Conservation (phyloP, 1,284 basidiomycete genomes). For the Psilocybe mexicana region DNA sequence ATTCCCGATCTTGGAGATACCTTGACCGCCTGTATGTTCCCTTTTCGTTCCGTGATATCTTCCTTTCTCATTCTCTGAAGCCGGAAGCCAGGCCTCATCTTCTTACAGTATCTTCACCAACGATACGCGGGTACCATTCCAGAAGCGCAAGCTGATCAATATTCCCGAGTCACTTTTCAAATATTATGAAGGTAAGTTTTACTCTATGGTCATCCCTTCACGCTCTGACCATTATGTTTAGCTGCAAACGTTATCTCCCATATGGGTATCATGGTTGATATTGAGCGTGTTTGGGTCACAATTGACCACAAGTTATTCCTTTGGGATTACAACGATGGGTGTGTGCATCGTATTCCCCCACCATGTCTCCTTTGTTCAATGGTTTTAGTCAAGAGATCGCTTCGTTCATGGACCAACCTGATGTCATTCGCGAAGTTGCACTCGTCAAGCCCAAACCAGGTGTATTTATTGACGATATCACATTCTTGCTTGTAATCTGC, state of each 20-base stretch:
- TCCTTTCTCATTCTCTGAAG: conserved; percentile 32
- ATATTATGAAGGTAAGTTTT: conserved; percentile 70
- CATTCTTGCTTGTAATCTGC: conserved; percentile 87
- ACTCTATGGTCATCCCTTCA: neutral
- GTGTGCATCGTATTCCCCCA: conserved; percentile 29
- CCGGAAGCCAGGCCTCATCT: conserved; percentile 64
- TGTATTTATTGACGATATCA: conserved; percentile 94
- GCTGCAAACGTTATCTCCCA: conserved; percentile 61
- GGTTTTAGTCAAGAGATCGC: conserved; percentile 72
- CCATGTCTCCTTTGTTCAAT: conserved; percentile 5
- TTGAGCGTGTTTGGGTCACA: conserved; percentile 94
- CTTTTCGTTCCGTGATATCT: neutral
- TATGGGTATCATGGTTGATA: conserved; percentile 93
- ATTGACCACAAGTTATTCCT: conserved; percentile 94
- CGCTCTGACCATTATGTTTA: conserved; percentile 30
- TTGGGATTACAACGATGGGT: conserved; percentile 97
- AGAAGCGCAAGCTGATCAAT: conserved; percentile 71
- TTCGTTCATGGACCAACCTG: conserved; percentile 90
- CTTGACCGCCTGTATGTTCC: conserved; percentile 51
- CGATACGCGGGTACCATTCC: conserved; percentile 78
- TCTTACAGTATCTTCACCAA: conserved; percentile 78
- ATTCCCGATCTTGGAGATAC: conserved; percentile 75
- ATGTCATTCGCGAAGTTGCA: conserved; percentile 86
- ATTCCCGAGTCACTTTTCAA: conserved; percentile 87
- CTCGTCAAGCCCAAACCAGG: conserved; percentile 78